A percentile compares a stretch with the other conserved stretches of the same genome.
phyloP scores from a whole-genome alignment of 2,329 filamentous ascomycete genomes.

The Huntiella decipiens region DNA sequence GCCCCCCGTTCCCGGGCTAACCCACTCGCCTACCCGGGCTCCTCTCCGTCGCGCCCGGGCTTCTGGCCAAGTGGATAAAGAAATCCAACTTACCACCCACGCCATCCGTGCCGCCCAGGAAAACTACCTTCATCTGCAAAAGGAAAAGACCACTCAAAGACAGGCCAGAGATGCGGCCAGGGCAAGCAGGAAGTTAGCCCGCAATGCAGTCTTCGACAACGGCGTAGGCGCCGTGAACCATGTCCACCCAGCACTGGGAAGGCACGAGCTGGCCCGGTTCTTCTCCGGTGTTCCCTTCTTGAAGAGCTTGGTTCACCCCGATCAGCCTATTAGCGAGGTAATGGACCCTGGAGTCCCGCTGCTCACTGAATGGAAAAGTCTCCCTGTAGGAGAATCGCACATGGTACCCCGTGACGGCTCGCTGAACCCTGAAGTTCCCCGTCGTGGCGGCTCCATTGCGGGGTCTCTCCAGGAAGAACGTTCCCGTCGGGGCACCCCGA shows the following conservation, averaged over 20 bases:
- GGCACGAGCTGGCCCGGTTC: constrained; percentile 25
- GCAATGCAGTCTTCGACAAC: constrained; percentile 17
- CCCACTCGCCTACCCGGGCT: constrained; percentile 6
- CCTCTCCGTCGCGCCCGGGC: constrained; percentile 14
- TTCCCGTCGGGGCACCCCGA: constrained; percentile 24
- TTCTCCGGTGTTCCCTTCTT: constrained; percentile 27
- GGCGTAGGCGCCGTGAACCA: constrained; percentile 20
- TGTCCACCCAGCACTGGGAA: neutral
- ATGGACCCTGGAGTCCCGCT: neutral
- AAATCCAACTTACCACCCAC: constrained; percentile 15
- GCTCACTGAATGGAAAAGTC: neutral
- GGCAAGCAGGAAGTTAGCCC: constrained; percentile 23
- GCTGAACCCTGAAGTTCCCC: neutral
- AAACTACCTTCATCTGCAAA: constrained; percentile 37
- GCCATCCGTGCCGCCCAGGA: constrained; percentile 18
- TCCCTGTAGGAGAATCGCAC: no score
- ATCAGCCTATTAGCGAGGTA: neutral
- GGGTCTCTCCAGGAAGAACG: constrained; percentile 25
- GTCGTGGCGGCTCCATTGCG: neutral
- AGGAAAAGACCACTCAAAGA: constrained; percentile 15
- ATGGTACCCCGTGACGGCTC: neutral
- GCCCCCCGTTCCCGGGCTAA: constrained; percentile 14
- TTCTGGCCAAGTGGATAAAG: constrained; percentile 13
- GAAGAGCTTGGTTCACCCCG: neutral
- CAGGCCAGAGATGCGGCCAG: constrained; percentile 14